Evolutionary conservation across 352 stramenopile genomes (phyloP), one percentile per base, ranked within the genome.

Genomic region (Globisporangium parvum): DNA sequence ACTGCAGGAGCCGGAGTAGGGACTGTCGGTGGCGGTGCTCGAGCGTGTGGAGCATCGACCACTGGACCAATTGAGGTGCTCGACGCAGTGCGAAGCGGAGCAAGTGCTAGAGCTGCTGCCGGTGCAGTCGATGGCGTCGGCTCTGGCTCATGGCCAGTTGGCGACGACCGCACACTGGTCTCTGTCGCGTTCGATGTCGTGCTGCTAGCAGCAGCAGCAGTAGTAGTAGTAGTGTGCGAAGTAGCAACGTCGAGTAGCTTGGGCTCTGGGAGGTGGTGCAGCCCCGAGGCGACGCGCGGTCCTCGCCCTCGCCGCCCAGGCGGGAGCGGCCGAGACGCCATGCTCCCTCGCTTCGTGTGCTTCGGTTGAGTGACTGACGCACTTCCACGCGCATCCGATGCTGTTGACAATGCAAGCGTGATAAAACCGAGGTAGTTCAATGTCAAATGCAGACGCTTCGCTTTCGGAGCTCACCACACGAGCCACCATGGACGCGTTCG

Each of bases 401-500:
- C 31, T 10, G 31, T 44, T 44, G 14, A 4, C 0, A n/a, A 44
- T n/a, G 20, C 39, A 15, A 44, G 39, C 39, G 39, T 44, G 39
- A 44, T 9, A n/a, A 44, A 44, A 44, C 5, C 6, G 9, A 44
- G 39, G 39, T 20, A 6, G 0, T 31, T 6, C 26, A 6, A 31
- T 31, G 26, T 31, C 26, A 44, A 4, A 21, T n/a, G 6, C 31
- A 37, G 31, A 53, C 39, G 26, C 21, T 21, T 42, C 21, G 48
- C 28, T n/a, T n/a, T n/a, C 39, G 5, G n/a, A n/a, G n/a, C n/a
- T n/a, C n/a, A 44, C 15, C 12, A 44, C 39, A 44, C 21, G 12
- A 37, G 18, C 45, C 45, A 49, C 33, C 2, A 93, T 93, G 84
- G 82, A 93, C 68, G 84, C 81, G 51, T 93, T 93, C 66, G 81